Evolutionary conservation across 1,284 basidiomycete species (phyloP), one percentile per base, ranked within the genome.

Genomic region (Hemileia vastatrix): DNA sequence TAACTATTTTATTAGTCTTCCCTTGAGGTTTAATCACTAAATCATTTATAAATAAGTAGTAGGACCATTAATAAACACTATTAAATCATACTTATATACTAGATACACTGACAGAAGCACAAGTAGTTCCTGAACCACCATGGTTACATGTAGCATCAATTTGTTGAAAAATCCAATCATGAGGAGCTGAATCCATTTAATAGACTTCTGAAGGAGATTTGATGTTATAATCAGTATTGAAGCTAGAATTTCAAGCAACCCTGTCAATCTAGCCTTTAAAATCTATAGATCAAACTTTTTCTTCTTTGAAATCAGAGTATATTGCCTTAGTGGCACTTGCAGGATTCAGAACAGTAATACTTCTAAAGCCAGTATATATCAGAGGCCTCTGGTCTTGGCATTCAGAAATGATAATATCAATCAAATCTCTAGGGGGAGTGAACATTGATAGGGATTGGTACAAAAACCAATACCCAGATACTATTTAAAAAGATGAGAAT

Each of bases 351-450:
- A 65, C 64, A 5, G 62, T 63, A 6, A 65, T 61, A 63, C 66
- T 94, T 13, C 94, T 94, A 74, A 96, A 98, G 23, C 94, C 94
- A 68, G 97, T 91, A 78, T 97, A 98, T 3, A 97, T 91, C 36
- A 98, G 81, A 78, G 94, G 96, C 81, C 88, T 90, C 63, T 83
- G 82, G 18, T 80, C 77, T 33, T 80, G 78, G 67, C 84, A 86
- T 2, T 93, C 90, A 27, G 79, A 78, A 57, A 86, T 83, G 63
- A 98, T 90, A 74, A 96, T 98, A 44, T 83, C 77, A 1, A 90
- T 77, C 8, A 98, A 80, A 48, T 86, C 86, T 4, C 81, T 74
- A 0, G 93, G 90, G 8, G 94, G 88, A 4, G 81, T 78, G 91
- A 92, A 97, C 76, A 89, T 88, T 3, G 67, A 53, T 77, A 86